Base-by-base conservation (phyloP, 2,329 filamentous ascomycete genomes). In the Tricladium varicosporioides region DNA sequence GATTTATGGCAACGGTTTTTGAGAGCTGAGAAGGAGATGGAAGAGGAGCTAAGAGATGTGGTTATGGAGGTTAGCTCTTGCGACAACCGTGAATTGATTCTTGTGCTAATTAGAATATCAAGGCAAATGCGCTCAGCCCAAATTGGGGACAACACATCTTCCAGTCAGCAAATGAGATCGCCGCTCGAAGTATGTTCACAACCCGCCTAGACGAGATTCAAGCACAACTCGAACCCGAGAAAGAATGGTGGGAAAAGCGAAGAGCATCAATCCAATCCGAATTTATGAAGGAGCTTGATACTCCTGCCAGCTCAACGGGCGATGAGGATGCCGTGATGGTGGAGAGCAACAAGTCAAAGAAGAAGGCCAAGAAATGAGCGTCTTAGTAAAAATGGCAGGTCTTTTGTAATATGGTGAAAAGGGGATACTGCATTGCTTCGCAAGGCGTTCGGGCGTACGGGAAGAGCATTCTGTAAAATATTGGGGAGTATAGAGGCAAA, bases 131-230 rank as follows among this genome's bases (percentile, higher is more conserved):
- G 16, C 88, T 97, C 62, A 81, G 85, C 1, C 87, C 90, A 49
- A 87, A 88, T 73, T 99, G 94, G 94, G 94, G 94, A 60, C 87
- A 94, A 71, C 85, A 84, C 56, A 97, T 99, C 72, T 99, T 99
- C 82, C 94, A 99, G 74, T 92, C 90, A 47, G 94, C 94, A 54
- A 96, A 96, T 74, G 94, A 99, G 75, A 97, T 99, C 75, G 86
- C 89, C 58, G 88, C 91, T 70, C 97, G 97, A 76, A 82, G 84
- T 44, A 76, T 86, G 48, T 82, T 96, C 69, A 89, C 91, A 64
- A 80, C 87, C 63, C 83, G 87, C 50, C 80, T 96, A 16, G 82
- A 86, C 48, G 88, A 92, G 61, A 85, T 96, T 57, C 86, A 92
- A 67, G 76, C 79, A 27, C 87, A 90, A 68, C 78, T 85, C 1